Base-by-base conservation (phyloP, 768 basidiomycete species). In the Leucocoprinus sp. region DNA sequence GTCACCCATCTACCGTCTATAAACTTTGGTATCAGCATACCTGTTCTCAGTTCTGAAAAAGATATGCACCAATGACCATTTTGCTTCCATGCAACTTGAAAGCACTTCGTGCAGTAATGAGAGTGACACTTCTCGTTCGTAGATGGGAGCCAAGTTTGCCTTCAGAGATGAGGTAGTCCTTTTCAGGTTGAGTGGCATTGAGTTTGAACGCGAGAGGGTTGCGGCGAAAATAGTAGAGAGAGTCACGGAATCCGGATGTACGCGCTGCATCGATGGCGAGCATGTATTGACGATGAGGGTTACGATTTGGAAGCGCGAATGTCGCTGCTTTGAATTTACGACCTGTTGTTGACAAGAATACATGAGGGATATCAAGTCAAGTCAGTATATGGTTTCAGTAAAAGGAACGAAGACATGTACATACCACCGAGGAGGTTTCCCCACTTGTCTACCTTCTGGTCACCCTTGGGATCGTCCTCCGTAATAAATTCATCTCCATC, bases 181-280 rank as follows among this genome's bases (percentile, higher is more conserved):
- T 96, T 65, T 98, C 96, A 14, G 77, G 73, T 48, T 91, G 85
- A 0, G 84, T 87, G 24, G 91, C 90, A 52, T 84, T 84, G 49
- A 96, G 75, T 63, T 98, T 98, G 69, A 93, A 72, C 12, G 95
- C 85, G 22, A 91, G 79, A 0, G 80, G 79, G 52, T 95, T 96
- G 5, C 92, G 78, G 2, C 96, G 84, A 65, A 97, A 93, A 64
- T 97, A 97, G 64, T 97, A 96, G n/a, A 98, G 69, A 7, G 96
- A 97, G 62, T 98, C 96, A 38, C 92, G 79, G 65, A 92, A 97
- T 3, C 96, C 96, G 15, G 91, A 93, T 7, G 90, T 89, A 21
- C 95, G 81, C 0, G 96, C 96, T 2, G 93, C 95, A 57, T 99
- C 96, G 48, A 99, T 98, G 17, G 95, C 93, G 33, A 98, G 85